phyloP scores from a whole-genome alignment of 805 yeast species.

The Yarrowia deformans region DNA sequence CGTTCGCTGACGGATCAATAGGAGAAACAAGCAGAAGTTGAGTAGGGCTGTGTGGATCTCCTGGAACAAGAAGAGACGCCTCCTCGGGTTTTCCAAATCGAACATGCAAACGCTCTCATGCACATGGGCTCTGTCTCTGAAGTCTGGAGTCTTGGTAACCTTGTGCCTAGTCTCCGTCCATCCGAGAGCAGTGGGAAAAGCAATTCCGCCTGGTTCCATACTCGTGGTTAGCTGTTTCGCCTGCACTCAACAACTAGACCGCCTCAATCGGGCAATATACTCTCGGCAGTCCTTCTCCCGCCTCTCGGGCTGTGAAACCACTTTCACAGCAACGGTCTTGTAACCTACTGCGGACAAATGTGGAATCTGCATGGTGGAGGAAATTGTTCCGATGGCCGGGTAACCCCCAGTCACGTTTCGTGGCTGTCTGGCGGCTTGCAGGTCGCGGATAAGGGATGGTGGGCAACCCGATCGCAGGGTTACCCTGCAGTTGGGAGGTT shows the following conservation, averaged over 20 bases:
- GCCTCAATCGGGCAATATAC: background rate
- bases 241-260: background rate
- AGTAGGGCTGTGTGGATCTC: background rate
- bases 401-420: slow-evolving; percentile 2
- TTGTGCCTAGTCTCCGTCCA: slow-evolving; percentile 34
- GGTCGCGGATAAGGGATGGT: background rate
- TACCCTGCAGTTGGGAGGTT: slow-evolving; percentile 20
- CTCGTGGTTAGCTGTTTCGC: background rate
- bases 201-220: background rate
- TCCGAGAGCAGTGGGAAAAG: background rate
- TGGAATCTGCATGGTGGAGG: slow-evolving; percentile 29
- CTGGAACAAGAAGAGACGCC: background rate
- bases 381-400: slow-evolving; percentile 37
- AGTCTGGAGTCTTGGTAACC: slow-evolving; percentile 30
- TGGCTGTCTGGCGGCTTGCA: slow-evolving; percentile 12
- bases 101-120: slow-evolving; percentile 21
- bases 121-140: slow-evolving; percentile 8
- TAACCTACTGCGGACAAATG: slow-evolving; percentile 27
- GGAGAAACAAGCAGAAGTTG: background rate
- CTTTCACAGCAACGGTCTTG: slow-evolving; percentile 32
- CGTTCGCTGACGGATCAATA: slow-evolving; percentile 9
- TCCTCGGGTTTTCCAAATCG: slow-evolving; percentile 4
- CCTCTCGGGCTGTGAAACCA: background rate
- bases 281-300: background rate
- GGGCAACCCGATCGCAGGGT: background rate